phyloP scores from a whole-genome alignment of 1,139 yeast genomes.

The Geotrichum armillariae region DNA sequence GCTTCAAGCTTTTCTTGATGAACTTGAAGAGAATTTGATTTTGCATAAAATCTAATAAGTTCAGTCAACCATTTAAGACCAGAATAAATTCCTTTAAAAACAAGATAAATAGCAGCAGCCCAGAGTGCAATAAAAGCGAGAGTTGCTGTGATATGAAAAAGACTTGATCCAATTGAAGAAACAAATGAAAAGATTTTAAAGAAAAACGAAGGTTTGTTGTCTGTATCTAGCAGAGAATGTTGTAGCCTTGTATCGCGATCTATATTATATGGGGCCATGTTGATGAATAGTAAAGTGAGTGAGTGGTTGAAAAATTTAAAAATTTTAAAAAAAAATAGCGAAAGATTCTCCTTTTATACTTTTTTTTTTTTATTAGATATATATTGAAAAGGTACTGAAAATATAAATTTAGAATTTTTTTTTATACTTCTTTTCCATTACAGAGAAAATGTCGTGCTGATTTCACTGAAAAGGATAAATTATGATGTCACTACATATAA shows the following conservation, averaged over 20 bases:
- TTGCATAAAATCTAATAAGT: constrained; percentile 6
- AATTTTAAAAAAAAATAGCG: too few relatives aligned
- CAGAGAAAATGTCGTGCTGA: too few relatives aligned
- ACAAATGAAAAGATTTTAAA: not conserved
- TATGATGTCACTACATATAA: too few relatives aligned
- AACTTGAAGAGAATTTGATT: constrained; percentile 1
- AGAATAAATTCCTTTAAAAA: constrained; percentile 5
- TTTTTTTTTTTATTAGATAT: too few relatives aligned
- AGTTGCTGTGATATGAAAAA: constrained; percentile 2
- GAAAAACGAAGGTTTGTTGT: not conserved
- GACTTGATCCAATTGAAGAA: not conserved
- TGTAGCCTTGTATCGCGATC: constrained; percentile 19
- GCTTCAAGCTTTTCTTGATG: constrained; percentile 14
- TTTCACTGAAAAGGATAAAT: too few relatives aligned
- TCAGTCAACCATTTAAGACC: constrained; percentile 2
- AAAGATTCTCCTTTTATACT: too few relatives aligned
- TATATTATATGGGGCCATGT: constrained; percentile 16
- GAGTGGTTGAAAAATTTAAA: too few relatives aligned
- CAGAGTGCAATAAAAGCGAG: constrained; percentile 15
- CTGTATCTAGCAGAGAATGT: constrained; percentile 17
- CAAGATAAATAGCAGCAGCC: constrained; percentile 18
- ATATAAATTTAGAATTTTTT: too few relatives aligned
- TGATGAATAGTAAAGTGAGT: too few relatives aligned
- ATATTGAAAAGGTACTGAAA: too few relatives aligned
- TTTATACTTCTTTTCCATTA: too few relatives aligned